A percentile compares a stretch with the other conserved stretches of the same genome.
Evolutionary conservation across 345 rosid species (phyloP).

Genomic region (Isatis tinctoria): DNA sequence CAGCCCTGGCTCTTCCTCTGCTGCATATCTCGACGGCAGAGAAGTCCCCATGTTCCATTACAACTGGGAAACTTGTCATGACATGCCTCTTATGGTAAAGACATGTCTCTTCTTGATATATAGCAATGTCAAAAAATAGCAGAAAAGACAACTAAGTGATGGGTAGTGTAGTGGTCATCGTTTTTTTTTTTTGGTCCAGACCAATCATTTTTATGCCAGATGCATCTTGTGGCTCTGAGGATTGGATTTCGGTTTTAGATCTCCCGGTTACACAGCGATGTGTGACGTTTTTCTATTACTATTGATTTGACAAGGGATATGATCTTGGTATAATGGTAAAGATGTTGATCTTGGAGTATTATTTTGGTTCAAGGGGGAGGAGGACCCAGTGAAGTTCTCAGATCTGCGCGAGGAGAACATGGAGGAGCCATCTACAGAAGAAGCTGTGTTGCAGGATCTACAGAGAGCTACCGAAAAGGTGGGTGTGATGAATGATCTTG

Average conservation of each 20-base stretch:
- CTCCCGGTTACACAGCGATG: not conserved
- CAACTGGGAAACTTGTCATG: constrained; percentile 28
- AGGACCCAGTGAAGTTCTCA: constrained; percentile 14
- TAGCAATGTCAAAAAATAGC: not conserved
- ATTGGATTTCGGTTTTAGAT: not conserved
- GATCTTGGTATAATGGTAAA: not conserved
- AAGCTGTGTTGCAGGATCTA: constrained; percentile 58
- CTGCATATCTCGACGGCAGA: not conserved
- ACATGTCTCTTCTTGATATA: not conserved
- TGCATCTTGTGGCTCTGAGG: not conserved
- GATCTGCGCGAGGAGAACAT: constrained; percentile 21
- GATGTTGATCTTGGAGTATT: constrained; percentile 18
- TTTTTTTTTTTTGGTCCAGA: not conserved
- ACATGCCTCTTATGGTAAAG: constrained; percentile 26
- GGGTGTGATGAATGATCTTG: constrained; percentile 2
- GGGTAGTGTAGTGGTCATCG: not conserved
- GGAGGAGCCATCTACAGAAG: constrained; percentile 49
- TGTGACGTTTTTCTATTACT: not conserved
- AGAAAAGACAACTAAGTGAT: not conserved
- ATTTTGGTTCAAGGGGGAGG: constrained; percentile 8
- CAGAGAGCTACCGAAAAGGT: constrained; percentile 62
- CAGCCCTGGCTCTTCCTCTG: constrained; percentile 7
- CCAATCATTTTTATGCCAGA: too few relatives aligned
- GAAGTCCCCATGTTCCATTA: constrained; percentile 28
- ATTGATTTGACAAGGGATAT: not conserved